phyloP scores from a whole-genome alignment of 2,329 filamentous ascomycete species.

The Sclerotinia nivalis region DNA sequence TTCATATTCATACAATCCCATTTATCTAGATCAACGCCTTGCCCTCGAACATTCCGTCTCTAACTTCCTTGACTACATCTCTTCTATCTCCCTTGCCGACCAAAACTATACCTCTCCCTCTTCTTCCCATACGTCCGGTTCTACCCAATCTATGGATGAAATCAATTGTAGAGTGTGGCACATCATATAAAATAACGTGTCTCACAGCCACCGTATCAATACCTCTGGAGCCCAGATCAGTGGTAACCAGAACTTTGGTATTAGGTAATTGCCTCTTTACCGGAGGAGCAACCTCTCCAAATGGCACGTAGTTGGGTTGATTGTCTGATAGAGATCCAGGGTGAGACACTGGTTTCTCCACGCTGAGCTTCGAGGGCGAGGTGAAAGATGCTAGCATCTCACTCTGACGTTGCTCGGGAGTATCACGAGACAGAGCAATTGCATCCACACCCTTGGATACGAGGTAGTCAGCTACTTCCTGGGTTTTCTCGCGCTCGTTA shows the following conservation, averaged over 20 bases:
- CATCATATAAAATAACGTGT: slow-evolving; percentile 92
- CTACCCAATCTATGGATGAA: slow-evolving; percentile 95
- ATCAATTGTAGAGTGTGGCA: slow-evolving; percentile 96
- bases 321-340: slow-evolving; percentile 46
- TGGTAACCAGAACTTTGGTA: slow-evolving; percentile 90
- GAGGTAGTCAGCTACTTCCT: slow-evolving; percentile 78
- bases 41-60: slow-evolving; percentile 83
- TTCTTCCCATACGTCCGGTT: slow-evolving; percentile 87
- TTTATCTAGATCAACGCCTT: slow-evolving; percentile 66
- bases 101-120: slow-evolving; percentile 85
- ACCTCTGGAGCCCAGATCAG: slow-evolving; percentile 86
- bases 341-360: slow-evolving; percentile 29
- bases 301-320: slow-evolving; percentile 41
- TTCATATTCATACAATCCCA: slow-evolving; percentile 22
- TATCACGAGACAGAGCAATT: slow-evolving; percentile 81
- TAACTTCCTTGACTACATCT: slow-evolving; percentile 88
- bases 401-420: slow-evolving; percentile 71
- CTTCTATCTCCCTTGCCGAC: slow-evolving; percentile 86
- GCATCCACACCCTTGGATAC: slow-evolving; percentile 85
- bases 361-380: not conserved
- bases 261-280: slow-evolving; percentile 56
- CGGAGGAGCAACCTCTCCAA: slow-evolving; percentile 34
- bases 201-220: slow-evolving; percentile 92
- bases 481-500: slow-evolving; percentile 89
- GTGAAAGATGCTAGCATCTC: slow-evolving; percentile 79